Percentiles rank a stretch among this genome's conserved stretches.
These are phyloP conservation scores for Candida chilensis DNA, from an alignment of 805 yeast genomes.

Conservation along the genomic window DNA sequence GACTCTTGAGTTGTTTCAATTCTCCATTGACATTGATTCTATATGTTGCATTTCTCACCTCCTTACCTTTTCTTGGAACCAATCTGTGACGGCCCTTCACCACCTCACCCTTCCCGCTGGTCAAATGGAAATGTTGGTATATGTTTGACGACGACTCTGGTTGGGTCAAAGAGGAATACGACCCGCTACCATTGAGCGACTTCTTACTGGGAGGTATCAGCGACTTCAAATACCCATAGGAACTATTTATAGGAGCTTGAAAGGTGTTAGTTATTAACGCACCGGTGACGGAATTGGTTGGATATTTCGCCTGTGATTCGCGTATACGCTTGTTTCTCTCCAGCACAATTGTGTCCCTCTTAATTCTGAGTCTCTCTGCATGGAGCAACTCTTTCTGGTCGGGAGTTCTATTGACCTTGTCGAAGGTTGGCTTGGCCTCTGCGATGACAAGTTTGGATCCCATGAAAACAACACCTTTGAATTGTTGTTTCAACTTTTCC, in stretches of 20 bases:
- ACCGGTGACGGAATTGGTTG: slow-evolving; percentile 13
- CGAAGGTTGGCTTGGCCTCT: slow-evolving; percentile 51
- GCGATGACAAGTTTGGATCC: slow-evolving; percentile 58
- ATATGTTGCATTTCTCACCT: slow-evolving; percentile 47
- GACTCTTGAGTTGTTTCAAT: slow-evolving; percentile 45
- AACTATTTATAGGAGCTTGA: slow-evolving; percentile 5
- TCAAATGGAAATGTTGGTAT: slow-evolving; percentile 15
- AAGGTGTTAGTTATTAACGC: slow-evolving; percentile 6
- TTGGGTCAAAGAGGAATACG: slow-evolving; percentile 26
- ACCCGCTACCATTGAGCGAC: slow-evolving; percentile 17
- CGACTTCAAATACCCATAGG: slow-evolving; percentile 20
- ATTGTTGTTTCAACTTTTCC: slow-evolving; percentile 39
- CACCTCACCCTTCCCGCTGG: slow-evolving; percentile 27
- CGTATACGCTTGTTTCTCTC: slow-evolving; percentile 28
- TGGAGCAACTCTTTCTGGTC: slow-evolving; percentile 33
- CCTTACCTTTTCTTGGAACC: slow-evolving; percentile 35
- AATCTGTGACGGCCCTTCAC: slow-evolving; percentile 55
- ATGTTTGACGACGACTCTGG: slow-evolving; percentile 10
- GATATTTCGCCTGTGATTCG: slow-evolving; percentile 22
- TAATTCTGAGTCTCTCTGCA: slow-evolving; percentile 11
- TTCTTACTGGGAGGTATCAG: slow-evolving; percentile 21
- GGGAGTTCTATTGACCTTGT: slow-evolving; percentile 28
- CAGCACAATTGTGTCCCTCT: slow-evolving; percentile 19
- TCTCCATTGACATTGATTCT: slow-evolving; percentile 54
- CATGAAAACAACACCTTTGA: slow-evolving; percentile 69